Conservation (phyloP, 2,329 filamentous ascomycete genomes). For the Nectriaceae sp. region DNA sequence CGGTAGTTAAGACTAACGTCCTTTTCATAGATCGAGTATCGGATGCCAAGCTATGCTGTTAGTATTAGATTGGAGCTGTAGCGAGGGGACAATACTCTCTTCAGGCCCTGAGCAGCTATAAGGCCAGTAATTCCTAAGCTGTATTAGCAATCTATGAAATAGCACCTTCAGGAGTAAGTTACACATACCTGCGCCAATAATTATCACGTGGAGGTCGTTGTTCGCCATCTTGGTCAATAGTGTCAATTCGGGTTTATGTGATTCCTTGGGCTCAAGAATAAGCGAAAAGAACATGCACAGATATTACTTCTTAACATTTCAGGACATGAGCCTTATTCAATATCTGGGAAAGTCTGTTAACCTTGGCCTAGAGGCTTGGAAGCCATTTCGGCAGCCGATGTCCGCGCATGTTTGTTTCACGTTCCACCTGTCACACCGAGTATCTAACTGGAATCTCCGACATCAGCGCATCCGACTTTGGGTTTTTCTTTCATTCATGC, state of each 20-base stretch:
- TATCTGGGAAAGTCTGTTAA: too few relatives aligned
- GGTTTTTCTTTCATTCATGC: too few relatives aligned
- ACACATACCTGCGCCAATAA: conserved; percentile 19
- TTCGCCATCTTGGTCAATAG: conserved; percentile 13
- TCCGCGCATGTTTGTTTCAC: conserved; percentile 18
- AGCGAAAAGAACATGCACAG: too few relatives aligned
- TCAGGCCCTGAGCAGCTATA: conserved; percentile 19
- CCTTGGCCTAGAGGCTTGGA: neutral
- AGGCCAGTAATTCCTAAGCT: conserved; percentile 18
- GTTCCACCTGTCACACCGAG: conserved; percentile 1
- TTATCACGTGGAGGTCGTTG: conserved; percentile 18
- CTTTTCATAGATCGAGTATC: conserved; percentile 21
- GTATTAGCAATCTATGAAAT: neutral
- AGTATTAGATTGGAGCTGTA: neutral
- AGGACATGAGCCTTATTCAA: too few relatives aligned
- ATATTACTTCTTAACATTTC: too few relatives aligned
- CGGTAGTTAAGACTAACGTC: conserved; percentile 20
- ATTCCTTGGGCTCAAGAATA: too few relatives aligned
- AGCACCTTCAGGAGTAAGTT: too few relatives aligned
- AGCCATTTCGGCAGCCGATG: conserved; percentile 15
- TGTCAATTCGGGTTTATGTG: too few relatives aligned
- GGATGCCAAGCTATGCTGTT: conserved; percentile 8
- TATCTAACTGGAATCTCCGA: too few relatives aligned
- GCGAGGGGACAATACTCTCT: conserved; percentile 7
- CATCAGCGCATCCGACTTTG: too few relatives aligned